These are phyloP conservation scores for Blastobotrys elegans DNA, from an alignment of 1,139 yeast genomes.

Conservation along the genomic window DNA sequence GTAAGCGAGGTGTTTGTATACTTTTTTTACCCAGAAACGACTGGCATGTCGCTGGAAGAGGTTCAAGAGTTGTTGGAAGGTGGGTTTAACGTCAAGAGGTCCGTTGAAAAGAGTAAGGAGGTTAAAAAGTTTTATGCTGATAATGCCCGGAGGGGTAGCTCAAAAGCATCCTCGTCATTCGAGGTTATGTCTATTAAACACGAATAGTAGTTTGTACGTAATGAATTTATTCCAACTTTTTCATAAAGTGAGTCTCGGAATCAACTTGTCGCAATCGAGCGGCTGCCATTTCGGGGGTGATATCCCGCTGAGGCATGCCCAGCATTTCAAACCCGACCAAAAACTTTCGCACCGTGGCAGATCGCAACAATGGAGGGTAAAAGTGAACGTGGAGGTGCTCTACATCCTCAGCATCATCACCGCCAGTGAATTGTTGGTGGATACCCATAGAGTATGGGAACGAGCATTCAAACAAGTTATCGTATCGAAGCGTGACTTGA, in stretches of 20 bases:
- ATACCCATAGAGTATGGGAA: slow-evolving; percentile 82
- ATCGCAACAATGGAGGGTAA: slow-evolving; percentile 70
- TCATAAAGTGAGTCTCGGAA: slow-evolving; percentile 20
- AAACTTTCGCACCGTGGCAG: slow-evolving; percentile 72
- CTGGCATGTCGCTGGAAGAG: slow-evolving; percentile 87
- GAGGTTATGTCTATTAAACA: too few species aligned
- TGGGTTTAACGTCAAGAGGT: slow-evolving; percentile 79
- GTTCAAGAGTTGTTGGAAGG: slow-evolving; percentile 72
- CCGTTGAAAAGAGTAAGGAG: slow-evolving; percentile 36
- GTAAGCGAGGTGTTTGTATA: slow-evolving; percentile 67
- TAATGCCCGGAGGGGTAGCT: background rate
- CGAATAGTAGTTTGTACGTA: too few species aligned
- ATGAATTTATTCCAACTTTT: slow-evolving; percentile 3
- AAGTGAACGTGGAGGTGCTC: slow-evolving; percentile 76
- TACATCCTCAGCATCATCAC: slow-evolving; percentile 28
- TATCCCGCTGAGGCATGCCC: slow-evolving; percentile 75
- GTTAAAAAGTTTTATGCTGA: slow-evolving; percentile 16
- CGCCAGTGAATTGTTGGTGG: slow-evolving; percentile 45
- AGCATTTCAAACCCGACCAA: slow-evolving; percentile 75
- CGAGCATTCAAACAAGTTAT: slow-evolving; percentile 61
- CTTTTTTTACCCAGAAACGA: slow-evolving; percentile 86
- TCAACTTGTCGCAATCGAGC: slow-evolving; percentile 23
- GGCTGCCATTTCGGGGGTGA: slow-evolving; percentile 75
- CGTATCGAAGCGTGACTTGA: slow-evolving; percentile 59
- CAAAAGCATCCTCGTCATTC: background rate